These are phyloP conservation scores for Acanthochlamys bracteata DNA, from an alignment of 106 monocot species.

Conservation along the genomic window DNA sequence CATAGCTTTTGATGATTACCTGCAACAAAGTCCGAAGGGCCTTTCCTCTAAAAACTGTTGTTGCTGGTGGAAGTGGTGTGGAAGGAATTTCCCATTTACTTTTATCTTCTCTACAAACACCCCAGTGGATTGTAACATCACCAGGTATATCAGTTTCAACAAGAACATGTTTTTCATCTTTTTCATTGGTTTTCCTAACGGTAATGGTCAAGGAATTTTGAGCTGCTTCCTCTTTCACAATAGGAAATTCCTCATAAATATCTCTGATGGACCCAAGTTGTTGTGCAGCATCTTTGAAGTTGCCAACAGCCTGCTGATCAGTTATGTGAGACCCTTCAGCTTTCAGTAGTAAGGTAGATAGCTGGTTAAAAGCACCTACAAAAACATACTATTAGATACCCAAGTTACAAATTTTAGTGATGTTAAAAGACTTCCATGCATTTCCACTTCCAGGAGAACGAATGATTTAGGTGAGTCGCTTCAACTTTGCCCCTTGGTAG, in stretches of 20 bases:
- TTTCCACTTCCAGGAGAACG: too few species aligned
- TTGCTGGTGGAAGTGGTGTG: constrained; percentile 61
- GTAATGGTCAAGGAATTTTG: constrained; percentile 59
- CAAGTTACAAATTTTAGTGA: too few species aligned
- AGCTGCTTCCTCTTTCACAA: constrained; percentile 50
- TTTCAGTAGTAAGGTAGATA: constrained; percentile 60
- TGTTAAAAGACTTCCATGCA: too few species aligned
- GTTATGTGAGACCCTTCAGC: constrained; percentile 27
- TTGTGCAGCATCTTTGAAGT: constrained; percentile 7
- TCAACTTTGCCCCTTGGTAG: too few species aligned
- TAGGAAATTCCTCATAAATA: constrained; percentile 61
- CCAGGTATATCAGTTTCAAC: constrained; percentile 89
- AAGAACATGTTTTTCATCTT: constrained; percentile 47
- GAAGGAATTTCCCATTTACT: constrained; percentile 76
- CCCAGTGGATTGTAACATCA: constrained; percentile 83
- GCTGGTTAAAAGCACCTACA: constrained; percentile 53
- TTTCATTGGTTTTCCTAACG: constrained; percentile 40
- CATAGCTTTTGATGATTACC: constrained; percentile 44
- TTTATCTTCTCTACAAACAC: constrained; percentile 53
- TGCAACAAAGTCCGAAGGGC: constrained; percentile 80
- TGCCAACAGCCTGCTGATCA: constrained; percentile 9
- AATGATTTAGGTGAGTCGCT: too few species aligned
- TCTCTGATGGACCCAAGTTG: constrained; percentile 15
- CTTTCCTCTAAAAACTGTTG: constrained; percentile 57
- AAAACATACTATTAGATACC: too few species aligned